Percentiles rank a stretch among this genome's conserved stretches.
Conservation (phyloP, 345 rosid genomes). For the Eucalyptus regnans region DNA sequence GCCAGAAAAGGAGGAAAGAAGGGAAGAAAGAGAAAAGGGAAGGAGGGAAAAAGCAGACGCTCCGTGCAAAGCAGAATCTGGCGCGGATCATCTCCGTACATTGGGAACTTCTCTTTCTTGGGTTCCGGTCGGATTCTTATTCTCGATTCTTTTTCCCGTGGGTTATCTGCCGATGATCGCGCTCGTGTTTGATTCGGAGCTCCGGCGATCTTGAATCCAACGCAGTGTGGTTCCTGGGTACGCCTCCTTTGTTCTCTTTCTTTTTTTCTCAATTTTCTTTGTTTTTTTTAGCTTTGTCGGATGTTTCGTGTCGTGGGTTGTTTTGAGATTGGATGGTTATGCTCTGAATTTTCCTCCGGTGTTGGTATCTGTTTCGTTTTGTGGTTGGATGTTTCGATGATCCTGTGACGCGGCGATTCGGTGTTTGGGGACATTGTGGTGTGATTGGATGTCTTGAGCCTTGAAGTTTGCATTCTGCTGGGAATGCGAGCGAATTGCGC, state of each 20-base stretch:
- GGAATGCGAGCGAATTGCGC: neutral
- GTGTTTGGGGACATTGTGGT: neutral
- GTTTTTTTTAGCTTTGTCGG: neutral
- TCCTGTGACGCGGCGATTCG: neutral
- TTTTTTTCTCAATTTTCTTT: neutral
- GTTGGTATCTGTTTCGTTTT: neutral
- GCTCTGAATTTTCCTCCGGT: neutral
- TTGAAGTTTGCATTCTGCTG: neutral
- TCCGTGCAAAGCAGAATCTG: neutral
- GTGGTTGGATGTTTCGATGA: neutral
- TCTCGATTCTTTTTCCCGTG: neutral
- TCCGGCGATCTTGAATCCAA: neutral
- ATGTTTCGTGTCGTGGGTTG: neutral
- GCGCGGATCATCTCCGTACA: neutral
- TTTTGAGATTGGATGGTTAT: neutral
- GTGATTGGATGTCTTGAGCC: neutral
- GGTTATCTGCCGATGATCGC: neutral
- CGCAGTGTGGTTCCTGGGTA: neutral
- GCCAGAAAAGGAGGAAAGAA: neutral
- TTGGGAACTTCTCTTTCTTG: neutral
- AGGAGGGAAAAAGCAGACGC: neutral
- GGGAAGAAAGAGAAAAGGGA: neutral
- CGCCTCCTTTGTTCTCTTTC: neutral
- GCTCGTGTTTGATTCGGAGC: neutral
- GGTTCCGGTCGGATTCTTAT: neutral